Base-by-base conservation (phyloP, 192 early-diverging fungal genomes). In the Geosiphon pyriformis region DNA sequence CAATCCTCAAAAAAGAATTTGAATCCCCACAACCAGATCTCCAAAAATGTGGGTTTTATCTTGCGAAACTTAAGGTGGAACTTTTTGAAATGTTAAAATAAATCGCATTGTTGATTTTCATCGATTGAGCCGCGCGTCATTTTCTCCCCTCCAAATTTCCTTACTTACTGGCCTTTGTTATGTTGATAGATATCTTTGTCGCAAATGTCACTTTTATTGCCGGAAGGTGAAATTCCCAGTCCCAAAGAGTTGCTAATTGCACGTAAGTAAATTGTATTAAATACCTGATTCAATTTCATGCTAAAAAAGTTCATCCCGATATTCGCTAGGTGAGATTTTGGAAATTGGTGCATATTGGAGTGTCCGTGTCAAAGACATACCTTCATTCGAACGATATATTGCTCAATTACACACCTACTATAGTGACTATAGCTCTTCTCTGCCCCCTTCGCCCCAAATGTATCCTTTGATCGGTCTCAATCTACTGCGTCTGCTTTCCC, bases 381-480 rank as follows among this genome's bases (percentile, higher is more conserved):
- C 88, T 18, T 83, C 90, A n/a, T 98, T 98, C 73, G 96, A 97
- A 75, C 85, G 94, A 69, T 97, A 96, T 69, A 87, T 96, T 69
- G 83, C 89, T 17, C 96, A 98, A 77, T 87, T 97, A 34, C 85
- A 92, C 72, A 81, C 86, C 23, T 95, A 90, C 73, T 95, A 96
- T 70, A 85, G 84, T 53, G 94, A 93, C 65, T 79, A 88, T 65
- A 76, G 72, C n/a, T 58, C 69, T 0, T 29, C 70, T 2, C 82
- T 95, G 25, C 87, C 83, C 49, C 80, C 85, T 61, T 97, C 94
- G 6, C 80, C 84, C 47, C 77, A 91, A 72, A 89, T 88, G 88
- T 92, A 94, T 74, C 88, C 90, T 35, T 81, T 97, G 46, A 83
- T 95, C 27, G 96, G 96, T 1, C 80, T 97, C 48, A 95, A 98